phyloP scores from a whole-genome alignment of 495 filamentous ascomycete genomes.

The Opeltia flavorubescens region DNA sequence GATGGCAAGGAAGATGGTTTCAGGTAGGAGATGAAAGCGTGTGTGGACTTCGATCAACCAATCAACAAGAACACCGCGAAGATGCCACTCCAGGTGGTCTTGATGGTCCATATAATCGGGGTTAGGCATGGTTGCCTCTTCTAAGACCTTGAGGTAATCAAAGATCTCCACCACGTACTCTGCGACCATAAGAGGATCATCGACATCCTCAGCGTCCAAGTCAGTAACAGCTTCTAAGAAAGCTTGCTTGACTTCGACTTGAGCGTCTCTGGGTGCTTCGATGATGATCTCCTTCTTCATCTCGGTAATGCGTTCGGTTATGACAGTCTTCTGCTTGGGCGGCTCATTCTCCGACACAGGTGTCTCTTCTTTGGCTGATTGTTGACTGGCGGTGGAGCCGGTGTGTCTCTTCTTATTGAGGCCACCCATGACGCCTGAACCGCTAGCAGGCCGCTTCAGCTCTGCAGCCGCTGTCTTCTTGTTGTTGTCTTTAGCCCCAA shows the following conservation, averaged over 20 bases:
- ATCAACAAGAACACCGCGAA: conserved; percentile 92
- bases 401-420: conserved; percentile 49
- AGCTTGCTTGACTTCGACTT: conserved; percentile 26
- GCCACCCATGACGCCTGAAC: conserved; percentile 47
- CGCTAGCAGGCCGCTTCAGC: conserved; percentile 55
- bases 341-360: conserved; percentile 42
- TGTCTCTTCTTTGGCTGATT: conserved; percentile 45
- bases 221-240: conserved; percentile 41
- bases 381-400: conserved; percentile 33
- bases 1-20: conserved; percentile 91
- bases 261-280: conserved; percentile 18
- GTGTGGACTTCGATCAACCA: conserved; percentile 98
- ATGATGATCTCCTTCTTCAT: conserved; percentile 13
- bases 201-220: conserved; percentile 73
- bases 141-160: conserved; percentile 82
- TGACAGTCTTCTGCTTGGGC: conserved; percentile 34
- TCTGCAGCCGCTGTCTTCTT: conserved; percentile 45
- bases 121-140: conserved; percentile 72
- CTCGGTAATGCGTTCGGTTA: conserved; percentile 22
- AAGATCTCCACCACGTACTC: conserved; percentile 97
- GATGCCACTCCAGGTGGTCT: conserved; percentile 92
- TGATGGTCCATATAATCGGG: conserved; percentile 89
- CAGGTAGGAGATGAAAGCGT: conserved; percentile 90
- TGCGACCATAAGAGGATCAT: conserved; percentile 93
- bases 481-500: conserved; percentile 48